Base-by-base conservation (phyloP, 1,284 basidiomycete species). In the Melampsora occidentalis region DNA sequence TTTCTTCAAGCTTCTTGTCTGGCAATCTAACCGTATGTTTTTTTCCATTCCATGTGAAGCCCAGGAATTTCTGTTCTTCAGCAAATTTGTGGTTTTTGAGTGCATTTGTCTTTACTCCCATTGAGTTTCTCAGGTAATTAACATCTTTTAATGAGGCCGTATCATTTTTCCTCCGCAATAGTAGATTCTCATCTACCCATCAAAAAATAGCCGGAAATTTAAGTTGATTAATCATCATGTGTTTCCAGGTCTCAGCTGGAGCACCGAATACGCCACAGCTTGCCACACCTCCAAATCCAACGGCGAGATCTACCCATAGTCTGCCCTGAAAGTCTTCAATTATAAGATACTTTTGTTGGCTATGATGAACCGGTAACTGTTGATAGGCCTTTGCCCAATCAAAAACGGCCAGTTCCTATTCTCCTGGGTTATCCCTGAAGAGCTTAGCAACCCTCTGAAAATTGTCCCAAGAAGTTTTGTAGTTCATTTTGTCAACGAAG, bases 191-290 rank as follows among this genome's bases (percentile, higher is more conserved):
- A 5, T 22, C 20, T 31, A 63, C 20, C 20, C 61, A 63, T 22
- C 61, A 2, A 18, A 64, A 64, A 6, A 64, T 64, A 7, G 12
- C 39, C 18, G 39, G 20, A 9, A 64, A 64, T 18, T 33, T 35
- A 33, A 64, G 39, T 64, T 64, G 12, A 18, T 33, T 28, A 22
- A 64, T 33, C n/a, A 64, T 64, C 4, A 64, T 64, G 3, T n/a
- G 5, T 64, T 64, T 64, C 62, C 62, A 64, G 22, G 31, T 20
- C 16, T 64, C 62, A 3, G 62, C 62, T 9, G 62, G 62, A 9
- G 28, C 20, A 2, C 62, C 62, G 31, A 64, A 64, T 33, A 35
- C 28, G 3, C 62, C 62, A 64, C 62, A 64, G 7, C 31, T 33
- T 6, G 22, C 62, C 20, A 64, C 28, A 9, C 62, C n/a, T 9